Percentiles rank a stretch among this genome's conserved stretches.
phyloP scores from a whole-genome alignment of 306 rosid genomes.

The Vigna nakashimae region DNA sequence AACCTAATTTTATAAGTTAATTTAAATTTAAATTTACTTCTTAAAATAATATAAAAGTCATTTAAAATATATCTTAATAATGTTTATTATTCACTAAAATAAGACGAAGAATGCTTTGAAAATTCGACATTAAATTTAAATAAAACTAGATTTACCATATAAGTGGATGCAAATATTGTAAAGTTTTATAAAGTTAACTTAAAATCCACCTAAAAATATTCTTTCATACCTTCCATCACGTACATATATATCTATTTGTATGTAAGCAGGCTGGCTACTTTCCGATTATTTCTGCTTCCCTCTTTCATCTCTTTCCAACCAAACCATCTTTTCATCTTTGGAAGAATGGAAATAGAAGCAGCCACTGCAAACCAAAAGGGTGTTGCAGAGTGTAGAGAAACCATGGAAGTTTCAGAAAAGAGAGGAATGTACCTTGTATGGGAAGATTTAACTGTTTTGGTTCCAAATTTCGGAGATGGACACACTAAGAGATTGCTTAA shows the following conservation, averaged over 20 bases:
- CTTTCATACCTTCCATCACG: neutral
- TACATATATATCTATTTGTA: neutral
- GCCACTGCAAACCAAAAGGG: neutral
- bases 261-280: neutral
- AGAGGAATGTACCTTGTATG: slow-evolving; percentile 75
- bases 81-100: too few species aligned
- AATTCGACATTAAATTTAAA: too few species aligned
- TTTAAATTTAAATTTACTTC: too few species aligned
- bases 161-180: too few species aligned
- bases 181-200: too few species aligned
- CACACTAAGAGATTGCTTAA: slow-evolving; percentile 73
- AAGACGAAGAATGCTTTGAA: too few species aligned
- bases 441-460: slow-evolving; percentile 77
- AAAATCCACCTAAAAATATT: too few species aligned
- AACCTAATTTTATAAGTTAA: too few species aligned
- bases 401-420: slow-evolving; percentile 10
- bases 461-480: slow-evolving; percentile 75
- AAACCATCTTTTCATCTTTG: neutral
- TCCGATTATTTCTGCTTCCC: neutral
- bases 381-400: neutral
- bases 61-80: too few species aligned
- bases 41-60: too few species aligned
- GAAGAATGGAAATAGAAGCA: slow-evolving; percentile 55
- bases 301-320: neutral
- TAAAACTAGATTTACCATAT: too few species aligned